Evolutionary conservation across 768 basidiomycete genomes (phyloP), one percentile per base, ranked within the genome.

Genomic region (button mushroom (Agaricus bisporus)): DNA sequence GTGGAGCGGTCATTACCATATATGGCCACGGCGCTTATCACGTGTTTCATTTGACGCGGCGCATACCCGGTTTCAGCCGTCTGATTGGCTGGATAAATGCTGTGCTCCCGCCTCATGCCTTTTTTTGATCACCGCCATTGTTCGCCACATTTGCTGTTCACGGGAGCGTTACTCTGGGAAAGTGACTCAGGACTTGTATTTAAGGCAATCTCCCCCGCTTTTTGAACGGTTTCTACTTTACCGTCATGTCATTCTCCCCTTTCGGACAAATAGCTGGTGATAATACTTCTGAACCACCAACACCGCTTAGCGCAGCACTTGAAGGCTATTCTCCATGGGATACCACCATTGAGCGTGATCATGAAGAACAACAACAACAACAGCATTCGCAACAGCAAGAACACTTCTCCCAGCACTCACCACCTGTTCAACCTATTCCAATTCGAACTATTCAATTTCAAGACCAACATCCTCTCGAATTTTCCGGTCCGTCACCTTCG

Each of bases 191-290:
- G 65, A 51, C 62, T 29, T n/a, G 56, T 70, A 72, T 71, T 74
- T 67, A 72, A 53, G 41, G 48, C 42, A 22, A n/a, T 18, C n/a
- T 53, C 44, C 38, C 32, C 54, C 39, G 28, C 18, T 29, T 45
- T 11, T 20, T 12, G 20, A 32, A 32, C 32, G 38, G 42, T 51
- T 36, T 25, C 29, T 22, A 18, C 29, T 51, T 9, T 22, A 38
- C 61, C 62, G 59, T 64, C 66, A 79, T 79, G 78, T 78, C 79
- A 63, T 78, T 73, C 68, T 71, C 73, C 68, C 71, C 73, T 57
- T 74, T 66, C 60, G 63, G 63, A 57, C 73, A 75, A 59, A 74
- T 71, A 67, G 64, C 70, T 59, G 70, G 67, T 62, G 77, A 77
- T 64, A 69, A 72, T 63, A 71, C 71, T 64, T 76, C 78, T 26